These are phyloP conservation scores for Rhexocercosporidium sp. DNA, from an alignment of 2,329 filamentous ascomycete species.

Conservation along the genomic window DNA sequence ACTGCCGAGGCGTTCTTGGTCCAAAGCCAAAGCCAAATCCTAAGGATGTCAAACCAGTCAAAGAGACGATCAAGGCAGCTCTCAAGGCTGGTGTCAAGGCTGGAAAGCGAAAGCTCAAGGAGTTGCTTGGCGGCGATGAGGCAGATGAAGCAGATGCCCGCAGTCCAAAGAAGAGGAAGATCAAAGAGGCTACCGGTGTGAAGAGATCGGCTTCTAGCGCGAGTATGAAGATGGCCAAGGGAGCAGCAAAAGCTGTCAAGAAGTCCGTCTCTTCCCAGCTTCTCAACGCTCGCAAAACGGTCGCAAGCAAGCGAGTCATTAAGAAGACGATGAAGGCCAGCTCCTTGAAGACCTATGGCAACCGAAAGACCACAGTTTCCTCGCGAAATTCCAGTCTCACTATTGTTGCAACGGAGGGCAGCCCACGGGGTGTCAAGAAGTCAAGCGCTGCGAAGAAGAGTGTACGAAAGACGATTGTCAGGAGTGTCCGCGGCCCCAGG, in stretches of 20 bases:
- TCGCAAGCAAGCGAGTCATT: constrained; percentile 28
- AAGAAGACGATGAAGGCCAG: constrained; percentile 33
- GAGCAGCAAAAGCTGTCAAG: constrained; percentile 47
- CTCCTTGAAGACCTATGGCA: constrained; percentile 37
- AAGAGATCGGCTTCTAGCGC: constrained; percentile 44
- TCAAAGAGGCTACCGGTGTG: constrained; percentile 45
- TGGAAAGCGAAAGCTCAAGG: constrained; percentile 62
- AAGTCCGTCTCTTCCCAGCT: constrained; percentile 43
- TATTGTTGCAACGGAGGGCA: constrained; percentile 27
- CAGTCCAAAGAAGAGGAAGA: constrained; percentile 54
- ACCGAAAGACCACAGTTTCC: constrained; percentile 30
- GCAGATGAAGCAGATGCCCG: constrained; percentile 30
- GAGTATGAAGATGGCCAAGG: constrained; percentile 44
- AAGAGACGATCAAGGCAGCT: constrained; percentile 47
- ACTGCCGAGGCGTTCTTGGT: constrained; percentile 68
- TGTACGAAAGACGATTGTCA: constrained; percentile 24
- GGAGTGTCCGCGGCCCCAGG: constrained; percentile 24
- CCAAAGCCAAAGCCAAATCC: constrained; percentile 52
- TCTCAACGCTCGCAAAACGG: constrained; percentile 30
- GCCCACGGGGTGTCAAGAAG: constrained; percentile 17
- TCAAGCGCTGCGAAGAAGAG: constrained; percentile 24
- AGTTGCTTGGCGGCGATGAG: constrained; percentile 48
- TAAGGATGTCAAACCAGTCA: constrained; percentile 57
- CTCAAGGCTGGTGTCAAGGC: constrained; percentile 49
- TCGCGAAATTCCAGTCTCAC: constrained; percentile 36